These are phyloP conservation scores for Solanum hybrid DNA, from an alignment of 305 asterid species.

Conservation along the genomic window DNA sequence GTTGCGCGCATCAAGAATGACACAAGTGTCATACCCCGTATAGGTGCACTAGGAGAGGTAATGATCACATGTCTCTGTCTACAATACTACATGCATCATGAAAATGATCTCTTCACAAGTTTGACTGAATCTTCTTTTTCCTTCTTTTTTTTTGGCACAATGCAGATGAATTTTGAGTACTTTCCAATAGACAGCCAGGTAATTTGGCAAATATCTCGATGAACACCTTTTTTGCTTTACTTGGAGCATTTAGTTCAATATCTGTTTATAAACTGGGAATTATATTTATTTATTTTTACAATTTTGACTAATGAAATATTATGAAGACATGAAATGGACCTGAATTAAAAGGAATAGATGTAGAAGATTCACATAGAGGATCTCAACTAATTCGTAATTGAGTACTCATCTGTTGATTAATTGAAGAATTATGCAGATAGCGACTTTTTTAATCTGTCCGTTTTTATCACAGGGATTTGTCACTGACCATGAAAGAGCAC, in stretches of 20 bases:
- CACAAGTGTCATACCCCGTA: slow-evolving; percentile 86
- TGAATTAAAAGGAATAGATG: background rate
- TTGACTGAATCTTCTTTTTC: background rate
- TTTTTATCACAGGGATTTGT: slow-evolving; percentile 52
- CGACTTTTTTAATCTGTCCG: background rate
- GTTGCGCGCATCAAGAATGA: slow-evolving; percentile 78
- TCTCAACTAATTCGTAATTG: background rate
- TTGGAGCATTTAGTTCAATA: background rate
- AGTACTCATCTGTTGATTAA: background rate
- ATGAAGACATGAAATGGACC: background rate
- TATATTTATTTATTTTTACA: background rate
- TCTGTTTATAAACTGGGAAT: background rate
- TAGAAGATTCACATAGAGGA: background rate
- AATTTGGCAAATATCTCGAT: slow-evolving; percentile 11
- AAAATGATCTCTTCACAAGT: background rate
- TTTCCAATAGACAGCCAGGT: slow-evolving; percentile 91
- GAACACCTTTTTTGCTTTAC: slow-evolving; percentile 9
- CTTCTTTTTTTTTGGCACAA: slow-evolving; percentile 4
- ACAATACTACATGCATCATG: background rate
- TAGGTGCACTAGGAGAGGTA: slow-evolving; percentile 96
- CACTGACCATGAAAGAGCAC: slow-evolving; percentile 92
- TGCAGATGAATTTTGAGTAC: slow-evolving; percentile 96
- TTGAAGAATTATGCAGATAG: background rate
- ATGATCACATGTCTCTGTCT: slow-evolving; percentile 8
- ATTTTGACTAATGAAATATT: background rate